Percentiles rank a stretch among this genome's conserved stretches.
Evolutionary conservation across 805 yeast genomes (phyloP).

Genomic region (Candida oleophila): DNA sequence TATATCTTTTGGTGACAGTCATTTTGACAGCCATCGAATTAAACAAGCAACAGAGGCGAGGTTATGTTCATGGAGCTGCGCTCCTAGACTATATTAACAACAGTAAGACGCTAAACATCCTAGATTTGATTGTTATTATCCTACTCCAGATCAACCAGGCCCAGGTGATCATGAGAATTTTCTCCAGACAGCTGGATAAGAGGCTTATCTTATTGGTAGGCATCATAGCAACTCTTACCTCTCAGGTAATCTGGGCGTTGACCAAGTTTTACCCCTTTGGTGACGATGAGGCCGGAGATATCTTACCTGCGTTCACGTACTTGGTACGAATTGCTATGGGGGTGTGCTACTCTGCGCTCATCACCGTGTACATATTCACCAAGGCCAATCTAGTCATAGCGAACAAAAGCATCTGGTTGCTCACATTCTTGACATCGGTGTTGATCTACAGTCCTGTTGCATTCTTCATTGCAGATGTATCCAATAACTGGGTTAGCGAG

Average conservation of each 20-base stretch:
- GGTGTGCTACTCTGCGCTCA: slow-evolving; percentile 63
- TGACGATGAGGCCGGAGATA: slow-evolving; percentile 49
- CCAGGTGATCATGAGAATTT: slow-evolving; percentile 65
- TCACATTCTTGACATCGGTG: slow-evolving; percentile 56
- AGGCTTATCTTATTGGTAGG: slow-evolving; percentile 63
- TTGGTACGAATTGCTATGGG: slow-evolving; percentile 70
- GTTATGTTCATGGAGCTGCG: slow-evolving; percentile 42
- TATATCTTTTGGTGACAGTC: slow-evolving; percentile 52
- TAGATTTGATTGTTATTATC: slow-evolving; percentile 58
- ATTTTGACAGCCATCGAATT: slow-evolving; percentile 47
- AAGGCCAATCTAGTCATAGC: slow-evolving; percentile 52
- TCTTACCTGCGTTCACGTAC: slow-evolving; percentile 72
- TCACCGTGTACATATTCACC: slow-evolving; percentile 53
- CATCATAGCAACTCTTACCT: slow-evolving; percentile 44
- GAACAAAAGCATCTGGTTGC: slow-evolving; percentile 47
- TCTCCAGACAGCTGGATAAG: slow-evolving; percentile 67
- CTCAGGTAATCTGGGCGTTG: slow-evolving; percentile 71
- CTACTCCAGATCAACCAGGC: slow-evolving; percentile 67
- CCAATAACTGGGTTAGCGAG: slow-evolving; percentile 73
- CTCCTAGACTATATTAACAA: slow-evolving; percentile 45
- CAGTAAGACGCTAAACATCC: slow-evolving; percentile 46
- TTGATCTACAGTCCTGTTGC: slow-evolving; percentile 62
- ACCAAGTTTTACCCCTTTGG: slow-evolving; percentile 48
- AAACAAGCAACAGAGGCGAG: slow-evolving; percentile 45
- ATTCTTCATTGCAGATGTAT: slow-evolving; percentile 73